Conservation (phyloP, 2,329 filamentous ascomycete genomes). For the Penicillium sp. region DNA sequence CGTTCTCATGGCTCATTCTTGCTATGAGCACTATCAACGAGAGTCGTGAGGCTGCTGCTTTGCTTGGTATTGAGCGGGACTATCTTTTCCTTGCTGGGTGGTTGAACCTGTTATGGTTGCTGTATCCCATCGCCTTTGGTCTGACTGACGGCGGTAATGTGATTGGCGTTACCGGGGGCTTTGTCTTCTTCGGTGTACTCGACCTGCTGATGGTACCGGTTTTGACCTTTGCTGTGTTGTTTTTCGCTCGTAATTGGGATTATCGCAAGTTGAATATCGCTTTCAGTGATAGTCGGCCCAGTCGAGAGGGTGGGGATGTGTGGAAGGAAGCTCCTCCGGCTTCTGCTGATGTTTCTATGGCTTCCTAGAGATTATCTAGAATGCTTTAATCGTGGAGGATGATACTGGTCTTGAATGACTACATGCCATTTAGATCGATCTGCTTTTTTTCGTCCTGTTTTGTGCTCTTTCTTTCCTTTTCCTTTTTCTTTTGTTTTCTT, state of each 20-base stretch:
- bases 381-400: neutral
- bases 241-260: neutral
- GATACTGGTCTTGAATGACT: neutral
- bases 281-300: neutral
- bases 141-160: neutral
- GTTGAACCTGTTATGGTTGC: neutral
- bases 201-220: neutral
- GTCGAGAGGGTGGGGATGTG: neutral
- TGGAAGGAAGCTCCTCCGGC: neutral
- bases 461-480: neutral
- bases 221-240: neutral
- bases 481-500: too few relatives aligned
- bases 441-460: neutral
- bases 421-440: neutral
- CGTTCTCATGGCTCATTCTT: neutral
- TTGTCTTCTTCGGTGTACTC: neutral
- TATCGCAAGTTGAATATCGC: neutral
- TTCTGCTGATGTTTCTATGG: neutral
- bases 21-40: neutral
- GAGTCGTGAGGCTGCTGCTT: neutral
- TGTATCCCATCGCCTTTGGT: neutral
- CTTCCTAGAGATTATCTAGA: neutral
- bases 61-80: neutral
- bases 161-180: neutral
- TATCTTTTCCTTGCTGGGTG: neutral